Conservation (phyloP, 2,329 filamentous ascomycete genomes). For the Verticillium albo-atrum region DNA sequence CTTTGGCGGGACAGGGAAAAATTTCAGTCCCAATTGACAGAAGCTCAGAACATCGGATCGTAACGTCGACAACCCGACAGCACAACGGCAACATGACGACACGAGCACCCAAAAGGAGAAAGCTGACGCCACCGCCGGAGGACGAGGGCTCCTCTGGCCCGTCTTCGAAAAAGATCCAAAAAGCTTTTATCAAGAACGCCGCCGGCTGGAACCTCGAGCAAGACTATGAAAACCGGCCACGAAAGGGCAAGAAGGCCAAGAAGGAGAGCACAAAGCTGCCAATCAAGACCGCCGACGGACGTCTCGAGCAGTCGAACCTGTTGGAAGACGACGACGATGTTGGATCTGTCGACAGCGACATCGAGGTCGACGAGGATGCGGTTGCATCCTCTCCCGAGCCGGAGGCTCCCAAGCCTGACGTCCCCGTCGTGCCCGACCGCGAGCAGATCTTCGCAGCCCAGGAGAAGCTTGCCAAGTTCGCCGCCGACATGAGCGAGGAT, state of each 20-base stretch:
- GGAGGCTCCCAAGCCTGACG: constrained; percentile 44
- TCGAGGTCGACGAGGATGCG: constrained; percentile 57
- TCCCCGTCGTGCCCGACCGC: constrained; percentile 64
- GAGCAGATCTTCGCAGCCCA: constrained; percentile 84
- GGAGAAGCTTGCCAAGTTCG: constrained; percentile 85
- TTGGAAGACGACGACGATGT: constrained; percentile 56
- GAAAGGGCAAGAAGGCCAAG: constrained; percentile 69
- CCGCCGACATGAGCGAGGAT: constrained; percentile 77
- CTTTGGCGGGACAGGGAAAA: not conserved
- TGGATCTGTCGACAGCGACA: constrained; percentile 53
- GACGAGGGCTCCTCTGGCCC: constrained; percentile 34
- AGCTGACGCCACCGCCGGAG: constrained; percentile 47
- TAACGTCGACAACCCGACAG: not conserved
- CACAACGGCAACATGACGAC: constrained; percentile 35
- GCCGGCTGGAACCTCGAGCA: constrained; percentile 88
- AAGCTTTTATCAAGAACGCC: constrained; percentile 68
- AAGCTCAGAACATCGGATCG: not conserved
- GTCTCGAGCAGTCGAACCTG: constrained; percentile 56
- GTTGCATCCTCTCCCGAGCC: constrained; percentile 40
- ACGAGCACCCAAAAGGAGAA: constrained; percentile 52
- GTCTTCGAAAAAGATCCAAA: constrained; percentile 40
- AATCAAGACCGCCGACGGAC: constrained; percentile 79
- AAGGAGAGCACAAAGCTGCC: constrained; percentile 72
- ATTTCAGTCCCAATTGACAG: not conserved
- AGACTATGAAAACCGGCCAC: constrained; percentile 76